Evolutionary conservation across 1,284 basidiomycete species (phyloP).

Genomic region (Tranzscheliella williamsii): DNA sequence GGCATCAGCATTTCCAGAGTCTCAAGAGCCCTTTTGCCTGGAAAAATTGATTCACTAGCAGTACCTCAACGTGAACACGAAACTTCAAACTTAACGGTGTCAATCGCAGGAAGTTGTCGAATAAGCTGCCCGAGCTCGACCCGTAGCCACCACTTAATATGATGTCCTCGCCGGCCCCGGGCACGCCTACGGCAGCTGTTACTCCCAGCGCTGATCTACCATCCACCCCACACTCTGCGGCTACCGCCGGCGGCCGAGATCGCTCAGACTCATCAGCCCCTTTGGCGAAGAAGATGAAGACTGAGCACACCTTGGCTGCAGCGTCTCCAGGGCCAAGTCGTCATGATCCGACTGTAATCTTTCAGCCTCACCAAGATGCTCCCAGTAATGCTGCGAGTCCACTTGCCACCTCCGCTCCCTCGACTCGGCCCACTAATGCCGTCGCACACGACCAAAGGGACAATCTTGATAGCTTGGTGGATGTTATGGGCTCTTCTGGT

Average conservation of each 20-base stretch:
- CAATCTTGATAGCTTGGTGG: slow-evolving; percentile 50
- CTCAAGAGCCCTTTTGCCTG: too few relatives aligned
- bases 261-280: slow-evolving; percentile 1
- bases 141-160: too few relatives aligned
- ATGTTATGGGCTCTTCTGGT: slow-evolving; percentile 54
- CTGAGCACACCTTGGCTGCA: slow-evolving; percentile 10
- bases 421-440: neutral
- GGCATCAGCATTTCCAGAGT: too few relatives aligned
- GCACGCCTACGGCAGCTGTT: too few relatives aligned
- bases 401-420: neutral
- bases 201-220: neutral
- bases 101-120: too few relatives aligned
- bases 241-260: neutral
- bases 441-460: slow-evolving; percentile 20
- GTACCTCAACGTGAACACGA: too few relatives aligned
- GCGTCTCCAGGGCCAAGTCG: neutral
- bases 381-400: neutral
- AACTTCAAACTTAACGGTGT: too few relatives aligned
- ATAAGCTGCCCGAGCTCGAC: too few relatives aligned
- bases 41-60: too few relatives aligned
- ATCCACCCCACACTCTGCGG: neutral
- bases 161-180: too few relatives aligned
- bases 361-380: neutral
- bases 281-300: slow-evolving; percentile 28
- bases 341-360: neutral